Conservation (phyloP, 2,329 filamentous ascomycete species). For the Neoscytalidium dimidiatum region DNA sequence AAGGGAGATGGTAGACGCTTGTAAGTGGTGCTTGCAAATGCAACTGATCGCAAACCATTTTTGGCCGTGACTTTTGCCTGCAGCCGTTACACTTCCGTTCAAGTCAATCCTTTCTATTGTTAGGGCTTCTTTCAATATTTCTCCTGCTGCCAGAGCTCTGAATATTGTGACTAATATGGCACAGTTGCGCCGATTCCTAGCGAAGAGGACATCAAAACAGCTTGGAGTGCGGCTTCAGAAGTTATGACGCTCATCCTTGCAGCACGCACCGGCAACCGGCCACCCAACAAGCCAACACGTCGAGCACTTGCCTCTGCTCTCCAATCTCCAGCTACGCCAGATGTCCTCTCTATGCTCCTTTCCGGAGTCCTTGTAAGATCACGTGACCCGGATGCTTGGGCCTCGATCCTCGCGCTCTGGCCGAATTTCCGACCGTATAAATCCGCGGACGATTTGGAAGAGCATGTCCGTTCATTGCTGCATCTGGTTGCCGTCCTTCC, state of each 20-base stretch:
- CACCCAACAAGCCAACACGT: conserved; percentile 24
- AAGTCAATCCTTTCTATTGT: neutral
- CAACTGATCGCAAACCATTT: neutral
- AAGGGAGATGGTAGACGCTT: conserved; percentile 28
- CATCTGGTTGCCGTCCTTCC: conserved; percentile 47
- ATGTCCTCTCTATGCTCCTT: conserved; percentile 46
- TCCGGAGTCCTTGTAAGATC: conserved; percentile 40
- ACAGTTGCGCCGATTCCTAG: conserved; percentile 10
- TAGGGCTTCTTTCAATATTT: neutral
- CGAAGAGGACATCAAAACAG: neutral
- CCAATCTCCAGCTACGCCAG: conserved; percentile 29
- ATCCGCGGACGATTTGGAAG: conserved; percentile 40
- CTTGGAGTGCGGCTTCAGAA: neutral
- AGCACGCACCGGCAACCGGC: conserved; percentile 33
- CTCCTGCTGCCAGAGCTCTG: neutral
- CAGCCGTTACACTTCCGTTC: neutral
- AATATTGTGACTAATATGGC: neutral
- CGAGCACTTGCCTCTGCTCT: conserved; percentile 3
- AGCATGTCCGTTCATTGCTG: conserved; percentile 43
- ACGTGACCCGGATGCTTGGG: conserved; percentile 33
- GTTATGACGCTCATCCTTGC: neutral
- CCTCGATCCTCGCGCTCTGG: conserved; percentile 38
- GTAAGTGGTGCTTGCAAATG: neutral
- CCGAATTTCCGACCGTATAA: conserved; percentile 45
- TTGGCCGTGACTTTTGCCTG: neutral